Conservation (phyloP, 257 asterid species). For the Parsonsia alboflavescens region DNA sequence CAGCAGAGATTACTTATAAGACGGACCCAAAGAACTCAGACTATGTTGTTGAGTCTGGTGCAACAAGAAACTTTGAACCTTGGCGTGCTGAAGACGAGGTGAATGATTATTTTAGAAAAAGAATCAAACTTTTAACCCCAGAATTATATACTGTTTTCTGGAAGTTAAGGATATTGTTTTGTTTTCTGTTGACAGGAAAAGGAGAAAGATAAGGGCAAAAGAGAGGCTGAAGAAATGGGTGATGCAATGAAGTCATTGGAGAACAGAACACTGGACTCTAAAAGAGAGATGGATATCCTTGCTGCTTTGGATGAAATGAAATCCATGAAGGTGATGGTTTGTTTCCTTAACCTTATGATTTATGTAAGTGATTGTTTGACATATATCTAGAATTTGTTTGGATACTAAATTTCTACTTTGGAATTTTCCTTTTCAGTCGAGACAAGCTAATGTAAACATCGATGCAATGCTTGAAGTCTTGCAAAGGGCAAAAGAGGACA, state of each 20-base stretch:
- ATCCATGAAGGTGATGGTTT: conserved; percentile 66
- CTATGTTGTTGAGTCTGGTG: conserved; percentile 81
- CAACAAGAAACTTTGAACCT: conserved; percentile 76
- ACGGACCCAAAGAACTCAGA: conserved; percentile 93
- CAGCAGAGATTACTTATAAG: conserved; percentile 79
- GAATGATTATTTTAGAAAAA: not conserved
- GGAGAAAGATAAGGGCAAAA: conserved; percentile 53
- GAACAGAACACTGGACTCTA: conserved; percentile 79
- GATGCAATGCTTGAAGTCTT: conserved; percentile 87
- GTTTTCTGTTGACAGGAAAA: conserved; percentile 30
- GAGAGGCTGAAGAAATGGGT: conserved; percentile 85
- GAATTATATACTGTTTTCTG: not conserved
- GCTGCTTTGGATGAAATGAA: conserved; percentile 93
- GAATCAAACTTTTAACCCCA: not conserved
- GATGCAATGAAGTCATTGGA: conserved; percentile 97
- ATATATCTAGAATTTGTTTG: not conserved
- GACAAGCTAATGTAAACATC: conserved; percentile 80
- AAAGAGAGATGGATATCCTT: conserved; percentile 86
- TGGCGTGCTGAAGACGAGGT: conserved; percentile 95
- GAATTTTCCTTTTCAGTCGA: conserved; percentile 43
- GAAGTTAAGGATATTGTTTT: conserved; percentile 1
- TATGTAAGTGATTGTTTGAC: not conserved
- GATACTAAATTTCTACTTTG: conserved; percentile 10
- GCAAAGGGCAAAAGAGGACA: conserved; percentile 49
- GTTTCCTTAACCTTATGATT: not conserved